Percentiles rank a stretch among this genome's conserved stretches.
phyloP scores from a whole-genome alignment of 83 land plant genomes.

The Picea abies region DNA sequence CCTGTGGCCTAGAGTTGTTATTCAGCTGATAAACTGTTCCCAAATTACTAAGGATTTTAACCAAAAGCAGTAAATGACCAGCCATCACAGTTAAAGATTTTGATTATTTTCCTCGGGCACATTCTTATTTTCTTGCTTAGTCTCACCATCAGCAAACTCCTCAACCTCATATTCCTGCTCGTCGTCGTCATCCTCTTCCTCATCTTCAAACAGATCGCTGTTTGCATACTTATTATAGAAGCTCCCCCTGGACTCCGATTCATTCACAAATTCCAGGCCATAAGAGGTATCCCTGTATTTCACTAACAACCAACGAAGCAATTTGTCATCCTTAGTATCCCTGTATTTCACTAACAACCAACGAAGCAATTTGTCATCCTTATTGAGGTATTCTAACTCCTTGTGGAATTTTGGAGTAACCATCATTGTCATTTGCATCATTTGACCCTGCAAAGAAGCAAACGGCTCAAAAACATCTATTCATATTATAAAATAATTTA shows the following conservation, averaged over 20 bases:
- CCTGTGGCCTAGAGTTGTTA: neutral
- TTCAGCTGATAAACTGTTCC: neutral
- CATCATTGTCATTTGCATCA: too few relatives aligned
- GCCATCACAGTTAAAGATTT: neutral
- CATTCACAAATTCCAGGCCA: conserved; percentile 39
- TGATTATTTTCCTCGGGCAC: neutral
- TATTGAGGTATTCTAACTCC: too few relatives aligned
- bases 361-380: too few relatives aligned
- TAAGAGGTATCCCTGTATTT: conserved; percentile 56
- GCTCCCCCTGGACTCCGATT: conserved; percentile 25
- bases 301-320: conserved; percentile 65
- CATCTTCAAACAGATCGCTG: neutral
- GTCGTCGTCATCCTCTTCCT: conserved; percentile 25
- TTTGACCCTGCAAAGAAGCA: too few relatives aligned
- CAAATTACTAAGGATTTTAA: too few relatives aligned
- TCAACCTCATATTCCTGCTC: conserved; percentile 27
- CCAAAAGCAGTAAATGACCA: neutral
- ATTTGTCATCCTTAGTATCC: too few relatives aligned
- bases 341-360: too few relatives aligned
- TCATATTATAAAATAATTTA: too few relatives aligned
- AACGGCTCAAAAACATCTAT: too few relatives aligned
- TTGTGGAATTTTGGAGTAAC: too few relatives aligned
- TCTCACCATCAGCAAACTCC: conserved; percentile 17
- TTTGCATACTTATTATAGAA: conserved; percentile 11
- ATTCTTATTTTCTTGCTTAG: neutral